Conservation (phyloP, 2,329 filamentous ascomycete species). For the Fusarium foetens region DNA sequence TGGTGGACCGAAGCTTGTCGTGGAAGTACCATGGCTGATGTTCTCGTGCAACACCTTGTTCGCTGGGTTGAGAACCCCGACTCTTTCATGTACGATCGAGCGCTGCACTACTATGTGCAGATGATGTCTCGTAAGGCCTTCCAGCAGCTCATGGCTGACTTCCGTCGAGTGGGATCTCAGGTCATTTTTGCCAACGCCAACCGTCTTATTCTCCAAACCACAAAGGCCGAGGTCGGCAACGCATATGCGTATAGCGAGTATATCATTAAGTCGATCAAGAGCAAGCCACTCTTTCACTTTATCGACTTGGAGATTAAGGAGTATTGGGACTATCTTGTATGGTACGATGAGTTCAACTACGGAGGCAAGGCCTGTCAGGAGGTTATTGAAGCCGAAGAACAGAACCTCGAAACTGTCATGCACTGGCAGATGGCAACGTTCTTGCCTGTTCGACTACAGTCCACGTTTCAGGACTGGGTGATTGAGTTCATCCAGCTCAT, state of each 20-base stretch:
- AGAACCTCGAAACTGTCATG: conserved; percentile 91
- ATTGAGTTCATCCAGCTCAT: conserved; percentile 95
- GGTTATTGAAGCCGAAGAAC: conserved; percentile 76
- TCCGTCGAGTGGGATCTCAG: conserved; percentile 92
- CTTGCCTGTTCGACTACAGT: conserved; percentile 81
- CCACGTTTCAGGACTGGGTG: conserved; percentile 90
- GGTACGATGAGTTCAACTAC: conserved; percentile 99
- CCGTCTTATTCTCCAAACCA: conserved; percentile 90
- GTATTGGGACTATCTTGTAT: conserved; percentile 99
- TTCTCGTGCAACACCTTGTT: conserved; percentile 96
- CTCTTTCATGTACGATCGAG: conserved; percentile 94
- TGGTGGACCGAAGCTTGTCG: conserved; percentile 97
- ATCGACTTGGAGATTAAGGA: conserved; percentile 97
- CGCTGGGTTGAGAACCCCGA: conserved; percentile 96
- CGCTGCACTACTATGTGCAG: conserved; percentile 95
- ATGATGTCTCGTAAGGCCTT: conserved; percentile 99
- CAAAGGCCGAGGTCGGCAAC: conserved; percentile 95
- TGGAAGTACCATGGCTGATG: conserved; percentile 93
- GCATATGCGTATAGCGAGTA: conserved; percentile 98
- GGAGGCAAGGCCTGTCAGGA: conserved; percentile 91
- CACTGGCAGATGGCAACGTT: conserved; percentile 98
- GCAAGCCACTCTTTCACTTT: conserved; percentile 95
- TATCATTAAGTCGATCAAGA: conserved; percentile 96
- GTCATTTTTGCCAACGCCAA: conserved; percentile 95
- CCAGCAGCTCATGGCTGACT: conserved; percentile 96